Percentiles rank a stretch among this genome's conserved stretches.
phyloP scores from a whole-genome alignment of 78 protist species.

The Dictyostelium purpureum region DNA sequence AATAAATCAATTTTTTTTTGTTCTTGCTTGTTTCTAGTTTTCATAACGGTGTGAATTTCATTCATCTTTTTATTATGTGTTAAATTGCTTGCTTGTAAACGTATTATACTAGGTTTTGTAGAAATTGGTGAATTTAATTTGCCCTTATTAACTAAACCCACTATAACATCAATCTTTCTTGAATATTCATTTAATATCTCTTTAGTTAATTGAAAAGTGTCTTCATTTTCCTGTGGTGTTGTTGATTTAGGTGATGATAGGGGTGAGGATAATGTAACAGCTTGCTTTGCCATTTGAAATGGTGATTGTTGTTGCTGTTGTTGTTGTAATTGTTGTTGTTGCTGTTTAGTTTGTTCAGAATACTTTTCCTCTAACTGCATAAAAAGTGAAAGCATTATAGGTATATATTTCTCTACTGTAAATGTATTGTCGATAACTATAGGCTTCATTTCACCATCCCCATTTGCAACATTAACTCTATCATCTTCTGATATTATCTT shows the following conservation, averaged over 20 bases:
- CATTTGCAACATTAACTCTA: neutral
- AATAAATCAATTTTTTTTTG: slow-evolving; percentile 19
- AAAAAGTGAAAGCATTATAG: slow-evolving; percentile 20
- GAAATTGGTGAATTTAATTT: slow-evolving; percentile 58
- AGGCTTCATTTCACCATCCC: neutral
- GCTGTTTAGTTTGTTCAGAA: neutral
- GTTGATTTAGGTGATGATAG: neutral
- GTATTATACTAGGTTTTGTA: slow-evolving; percentile 24
- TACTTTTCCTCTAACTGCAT: slow-evolving; percentile 31
- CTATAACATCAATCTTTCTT: slow-evolving; percentile 53
- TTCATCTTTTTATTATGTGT: slow-evolving; percentile 57
- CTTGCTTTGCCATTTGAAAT: too few species aligned
- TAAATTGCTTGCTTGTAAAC: slow-evolving; percentile 64
- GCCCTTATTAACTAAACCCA: slow-evolving; percentile 47
- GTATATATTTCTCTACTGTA: slow-evolving; percentile 53
- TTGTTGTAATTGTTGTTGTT: neutral
- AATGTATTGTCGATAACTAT: slow-evolving; percentile 1
- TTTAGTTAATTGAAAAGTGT: neutral
- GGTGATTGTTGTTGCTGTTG: neutral
- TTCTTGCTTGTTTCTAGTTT: slow-evolving; percentile 34
- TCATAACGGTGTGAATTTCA: slow-evolving; percentile 71
- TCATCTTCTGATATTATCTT: slow-evolving; percentile 14
- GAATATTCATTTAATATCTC: slow-evolving; percentile 53
- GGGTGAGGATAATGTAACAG: neutral
- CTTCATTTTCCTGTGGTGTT: neutral